These are phyloP conservation scores for Conidiobolus coronatus DNA, from an alignment of 371 early-diverging fungal species.

Conservation along the genomic window DNA sequence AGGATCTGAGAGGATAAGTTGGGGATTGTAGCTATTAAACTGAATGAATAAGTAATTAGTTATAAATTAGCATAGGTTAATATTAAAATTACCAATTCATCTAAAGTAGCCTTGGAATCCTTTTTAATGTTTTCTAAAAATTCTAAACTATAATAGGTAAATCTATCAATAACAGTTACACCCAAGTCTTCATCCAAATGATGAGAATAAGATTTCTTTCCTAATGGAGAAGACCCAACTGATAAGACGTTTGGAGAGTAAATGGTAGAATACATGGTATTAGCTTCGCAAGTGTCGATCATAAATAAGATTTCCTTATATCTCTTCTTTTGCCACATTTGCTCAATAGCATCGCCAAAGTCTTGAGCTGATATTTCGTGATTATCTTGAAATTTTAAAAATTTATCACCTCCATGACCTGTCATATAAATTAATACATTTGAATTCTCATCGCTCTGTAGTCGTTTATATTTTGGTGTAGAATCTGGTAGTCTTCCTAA, in stretches of 20 bases:
- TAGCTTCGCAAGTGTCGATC: conserved; percentile 95
- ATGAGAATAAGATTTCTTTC: conserved; percentile 88
- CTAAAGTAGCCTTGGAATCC: too few species aligned
- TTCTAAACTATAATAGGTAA: conserved; percentile 79
- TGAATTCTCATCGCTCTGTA: conserved; percentile 79
- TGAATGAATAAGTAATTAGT: too few species aligned
- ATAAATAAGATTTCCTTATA: conserved; percentile 91
- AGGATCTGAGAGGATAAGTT: too few species aligned
- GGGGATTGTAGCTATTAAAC: too few species aligned
- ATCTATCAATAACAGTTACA: conserved; percentile 89
- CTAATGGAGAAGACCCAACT: conserved; percentile 61
- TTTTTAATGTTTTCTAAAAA: conserved; percentile 55
- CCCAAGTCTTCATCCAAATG: conserved; percentile 78
- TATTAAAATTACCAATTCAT: too few species aligned
- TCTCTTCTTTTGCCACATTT: conserved; percentile 85
- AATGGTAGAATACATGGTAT: conserved; percentile 76
- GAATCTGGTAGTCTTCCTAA: background rate
- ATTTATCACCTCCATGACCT: conserved; percentile 94
- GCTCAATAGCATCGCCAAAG: conserved; percentile 83
- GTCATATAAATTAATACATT: conserved; percentile 92
- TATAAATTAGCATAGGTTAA: too few species aligned
- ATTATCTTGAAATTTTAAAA: conserved; percentile 90
- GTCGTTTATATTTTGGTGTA: conserved; percentile 29
- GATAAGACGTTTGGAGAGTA: conserved; percentile 80
- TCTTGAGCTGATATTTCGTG: conserved; percentile 87